Evolutionary conservation across 2,329 filamentous ascomycete species (phyloP), one percentile per base, ranked within the genome.

Genomic region (Dissoconium aciculare): DNA sequence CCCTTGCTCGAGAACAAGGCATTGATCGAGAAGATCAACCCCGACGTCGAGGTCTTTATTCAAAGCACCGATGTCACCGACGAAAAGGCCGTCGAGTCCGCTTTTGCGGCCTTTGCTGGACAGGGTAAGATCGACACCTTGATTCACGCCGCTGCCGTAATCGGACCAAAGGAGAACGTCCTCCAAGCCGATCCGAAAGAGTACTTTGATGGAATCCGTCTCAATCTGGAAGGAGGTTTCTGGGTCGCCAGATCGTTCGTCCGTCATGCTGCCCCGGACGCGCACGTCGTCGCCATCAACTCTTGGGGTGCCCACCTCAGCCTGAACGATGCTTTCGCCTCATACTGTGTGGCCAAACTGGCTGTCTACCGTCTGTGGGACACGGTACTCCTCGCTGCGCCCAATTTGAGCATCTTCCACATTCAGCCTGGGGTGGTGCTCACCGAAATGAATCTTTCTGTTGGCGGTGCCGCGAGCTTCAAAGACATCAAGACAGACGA

Each of bases 371-470:
- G 56, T 17, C 37, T 63, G 27, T 51, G 54, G 17, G 52, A 60
- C 12, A 53, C 49, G 15, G 34, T 60, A 2, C 46, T 44, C 1
- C 41, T 44, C 6, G 53, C 55, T 33, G 53, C 60, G 13, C 57
- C 57, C 0, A 37, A 46, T 0, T 23, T 62, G 1, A 45, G 51
- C 11, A 44, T 63, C 11, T 51, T 55, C 11, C 50, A 49, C 26
- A 41, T 60, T 2, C 60, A 64, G 6, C 60, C 61, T 1, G 61
- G 60, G 0, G 43, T 57, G 2, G 45, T 62, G 3, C 46, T 45
- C 4, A 62, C 56, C 0, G 58, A 53, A 2, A 54, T 59, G 48
- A 47, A 40, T 32, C 16, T 28, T 14, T 16, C 17, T 12, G 35
- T 26, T 12, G 35, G 35, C n/a, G 35, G 35, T 11, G 25, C 27